Conservation (phyloP, 225 moss, liverwort and hornwort species). For the Rhytidiadelphus loreus region DNA sequence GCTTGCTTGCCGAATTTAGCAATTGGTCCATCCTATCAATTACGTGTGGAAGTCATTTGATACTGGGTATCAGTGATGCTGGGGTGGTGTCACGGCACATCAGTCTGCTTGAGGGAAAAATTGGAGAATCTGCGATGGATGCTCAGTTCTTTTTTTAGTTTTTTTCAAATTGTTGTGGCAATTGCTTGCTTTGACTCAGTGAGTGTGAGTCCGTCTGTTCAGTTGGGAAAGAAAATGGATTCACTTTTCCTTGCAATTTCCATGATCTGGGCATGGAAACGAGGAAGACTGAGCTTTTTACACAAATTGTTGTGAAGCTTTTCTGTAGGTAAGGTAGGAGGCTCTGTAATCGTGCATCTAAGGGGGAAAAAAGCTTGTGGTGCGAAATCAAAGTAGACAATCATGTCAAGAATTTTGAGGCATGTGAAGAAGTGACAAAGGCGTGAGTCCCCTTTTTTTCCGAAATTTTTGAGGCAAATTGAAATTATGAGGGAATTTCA, state of each 20-base stretch:
- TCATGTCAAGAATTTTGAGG: too few species aligned
- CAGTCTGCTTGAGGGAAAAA: too few species aligned
- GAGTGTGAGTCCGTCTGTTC: background rate
- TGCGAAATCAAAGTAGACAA: too few species aligned
- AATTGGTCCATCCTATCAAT: background rate
- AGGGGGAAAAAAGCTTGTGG: too few species aligned
- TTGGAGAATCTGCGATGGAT: background rate
- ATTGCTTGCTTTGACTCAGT: background rate
- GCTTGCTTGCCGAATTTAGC: background rate
- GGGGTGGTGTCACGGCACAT: background rate
- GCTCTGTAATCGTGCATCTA: too few species aligned
- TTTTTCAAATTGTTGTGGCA: background rate
- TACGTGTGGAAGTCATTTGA: background rate
- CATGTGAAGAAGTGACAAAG: too few species aligned
- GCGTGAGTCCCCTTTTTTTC: too few species aligned
- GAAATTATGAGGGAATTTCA: too few species aligned
- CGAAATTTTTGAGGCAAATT: too few species aligned
- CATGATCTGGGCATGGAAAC: too few species aligned
- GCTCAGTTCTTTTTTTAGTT: background rate
- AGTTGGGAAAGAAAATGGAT: background rate
- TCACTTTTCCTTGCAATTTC: background rate
- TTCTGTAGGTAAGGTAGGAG: background rate
- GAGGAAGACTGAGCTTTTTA: background rate
- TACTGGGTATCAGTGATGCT: background rate
- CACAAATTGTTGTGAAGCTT: background rate